Evolutionary conservation across 805 yeast genomes (phyloP).

Genomic region (Metschnikowia koreensis): DNA sequence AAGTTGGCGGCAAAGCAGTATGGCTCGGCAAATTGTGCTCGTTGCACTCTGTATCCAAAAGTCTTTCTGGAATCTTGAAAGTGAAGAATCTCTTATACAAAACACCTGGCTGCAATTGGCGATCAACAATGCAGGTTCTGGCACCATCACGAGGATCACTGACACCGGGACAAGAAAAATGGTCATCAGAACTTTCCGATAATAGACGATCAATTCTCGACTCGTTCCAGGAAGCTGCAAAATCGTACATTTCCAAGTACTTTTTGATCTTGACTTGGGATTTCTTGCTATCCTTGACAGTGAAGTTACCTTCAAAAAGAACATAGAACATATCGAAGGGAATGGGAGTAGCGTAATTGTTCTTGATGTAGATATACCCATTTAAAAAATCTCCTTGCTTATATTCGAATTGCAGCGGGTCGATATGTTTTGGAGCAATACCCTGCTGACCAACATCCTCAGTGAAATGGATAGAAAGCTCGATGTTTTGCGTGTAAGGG

Average conservation of each 20-base stretch:
- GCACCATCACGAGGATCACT: constrained; percentile 30
- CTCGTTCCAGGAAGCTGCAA: constrained; percentile 49
- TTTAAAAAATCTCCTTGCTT: constrained; percentile 63
- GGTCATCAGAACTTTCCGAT: constrained; percentile 20
- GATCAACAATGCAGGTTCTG: constrained; percentile 18
- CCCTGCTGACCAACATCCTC: constrained; percentile 32
- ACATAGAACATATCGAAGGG: constrained; percentile 64
- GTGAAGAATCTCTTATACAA: constrained; percentile 41
- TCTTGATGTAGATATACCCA: constrained; percentile 49
- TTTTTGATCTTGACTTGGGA: constrained; percentile 26
- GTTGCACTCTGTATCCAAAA: constrained; percentile 39
- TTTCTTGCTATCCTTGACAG: constrained; percentile 18
- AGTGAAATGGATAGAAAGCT: constrained; percentile 32
- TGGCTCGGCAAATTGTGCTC: constrained; percentile 32
- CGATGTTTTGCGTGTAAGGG: constrained; percentile 24
- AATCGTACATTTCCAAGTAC: constrained; percentile 42
- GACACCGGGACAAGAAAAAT: constrained; percentile 16
- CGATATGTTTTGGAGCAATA: constrained; percentile 26
- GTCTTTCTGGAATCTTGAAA: constrained; percentile 36
- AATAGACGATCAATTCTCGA: constrained; percentile 33
- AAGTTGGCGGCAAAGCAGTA: constrained; percentile 36
- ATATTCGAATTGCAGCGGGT: constrained; percentile 44
- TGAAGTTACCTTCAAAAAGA: constrained; percentile 51
- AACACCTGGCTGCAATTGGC: constrained; percentile 21
- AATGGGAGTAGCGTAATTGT: constrained; percentile 38